phyloP scores from a whole-genome alignment of 1,139 yeast genomes.

The Suhomyces bolitotheri region DNA sequence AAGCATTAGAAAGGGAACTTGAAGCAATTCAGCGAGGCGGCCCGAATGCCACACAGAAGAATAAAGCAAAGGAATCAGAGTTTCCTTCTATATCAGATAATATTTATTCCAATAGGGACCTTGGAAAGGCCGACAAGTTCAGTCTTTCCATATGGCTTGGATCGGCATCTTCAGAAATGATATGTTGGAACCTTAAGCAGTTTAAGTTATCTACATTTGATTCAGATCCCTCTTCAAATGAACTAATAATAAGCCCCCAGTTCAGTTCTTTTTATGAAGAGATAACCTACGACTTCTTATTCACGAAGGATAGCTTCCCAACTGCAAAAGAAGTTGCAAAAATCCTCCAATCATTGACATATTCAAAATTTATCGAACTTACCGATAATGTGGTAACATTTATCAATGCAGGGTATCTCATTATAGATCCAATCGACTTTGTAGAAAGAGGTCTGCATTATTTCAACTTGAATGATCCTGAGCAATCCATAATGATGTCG shows the following conservation, averaged over 20 bases:
- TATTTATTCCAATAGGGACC: too few species aligned
- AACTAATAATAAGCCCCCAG: conserved; percentile 23
- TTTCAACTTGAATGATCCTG: conserved; percentile 14
- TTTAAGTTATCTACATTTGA: conserved; percentile 17
- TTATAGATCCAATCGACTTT: conserved; percentile 25
- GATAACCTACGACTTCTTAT: conserved; percentile 21
- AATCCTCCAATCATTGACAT: conserved; percentile 3
- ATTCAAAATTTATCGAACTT: conserved; percentile 5
- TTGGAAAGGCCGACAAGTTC: conserved; percentile 5
- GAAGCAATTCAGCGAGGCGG: too few species aligned
- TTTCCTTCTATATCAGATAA: too few species aligned
- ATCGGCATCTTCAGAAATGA: conserved; percentile 29
- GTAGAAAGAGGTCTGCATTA: conserved; percentile 15
- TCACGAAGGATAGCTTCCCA: conserved; percentile 7
- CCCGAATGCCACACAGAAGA: too few species aligned
- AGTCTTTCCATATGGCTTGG: conserved; percentile 22
- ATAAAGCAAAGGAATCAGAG: neutral
- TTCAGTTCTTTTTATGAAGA: conserved; percentile 30
- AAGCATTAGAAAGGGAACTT: conserved; percentile 16
- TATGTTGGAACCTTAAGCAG: conserved; percentile 29
- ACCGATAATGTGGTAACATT: conserved; percentile 22
- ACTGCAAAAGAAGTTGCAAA: conserved; percentile 1
- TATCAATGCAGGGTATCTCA: conserved; percentile 29
- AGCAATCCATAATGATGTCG: conserved; percentile 8
- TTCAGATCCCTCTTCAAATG: conserved; percentile 9